Percentiles rank a stretch among this genome's conserved stretches.
Evolutionary conservation across 768 basidiomycete genomes (phyloP).

Genomic region (Sarcodon aspratus): DNA sequence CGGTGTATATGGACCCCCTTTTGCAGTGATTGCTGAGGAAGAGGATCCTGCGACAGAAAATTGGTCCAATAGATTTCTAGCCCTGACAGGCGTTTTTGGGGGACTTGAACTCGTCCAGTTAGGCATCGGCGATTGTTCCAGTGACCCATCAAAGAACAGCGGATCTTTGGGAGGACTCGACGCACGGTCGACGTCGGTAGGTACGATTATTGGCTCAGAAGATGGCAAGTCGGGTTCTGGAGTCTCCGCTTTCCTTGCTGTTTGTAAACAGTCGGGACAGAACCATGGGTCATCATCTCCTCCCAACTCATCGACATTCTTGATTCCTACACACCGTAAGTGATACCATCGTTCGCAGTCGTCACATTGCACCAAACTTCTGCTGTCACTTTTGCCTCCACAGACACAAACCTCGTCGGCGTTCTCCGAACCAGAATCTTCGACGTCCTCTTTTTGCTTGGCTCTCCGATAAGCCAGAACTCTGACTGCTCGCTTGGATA

Average conservation of each 20-base stretch:
- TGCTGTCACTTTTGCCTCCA: slow-evolving; percentile 52
- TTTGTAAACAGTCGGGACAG: slow-evolving; percentile 42
- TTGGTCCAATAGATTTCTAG: slow-evolving; percentile 11
- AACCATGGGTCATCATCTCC: slow-evolving; percentile 76
- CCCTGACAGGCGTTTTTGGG: slow-evolving; percentile 41
- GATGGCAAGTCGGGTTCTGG: slow-evolving; percentile 10
- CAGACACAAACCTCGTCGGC: slow-evolving; percentile 53
- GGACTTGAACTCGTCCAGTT: slow-evolving; percentile 29
- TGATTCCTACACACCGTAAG: slow-evolving; percentile 67
- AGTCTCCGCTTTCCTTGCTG: slow-evolving; percentile 13
- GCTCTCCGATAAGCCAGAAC: slow-evolving; percentile 38
- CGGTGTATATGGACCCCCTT: slow-evolving; percentile 45
- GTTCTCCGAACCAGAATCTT: slow-evolving; percentile 7
- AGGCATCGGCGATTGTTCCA: slow-evolving; percentile 45
- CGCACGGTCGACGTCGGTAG: slow-evolving; percentile 35
- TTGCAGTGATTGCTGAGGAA: slow-evolving; percentile 40
- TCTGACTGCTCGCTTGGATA: slow-evolving; percentile 62
- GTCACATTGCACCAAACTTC: slow-evolving; percentile 77
- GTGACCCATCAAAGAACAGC: slow-evolving; percentile 45
- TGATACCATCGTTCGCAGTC: slow-evolving; percentile 77
- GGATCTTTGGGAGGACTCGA: slow-evolving; percentile 25
- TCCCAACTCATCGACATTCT: slow-evolving; percentile 50
- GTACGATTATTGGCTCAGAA: slow-evolving; percentile 59
- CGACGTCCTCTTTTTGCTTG: slow-evolving; percentile 12
- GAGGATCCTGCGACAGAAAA: slow-evolving; percentile 18